A percentile compares a stretch with the other conserved stretches of the same genome.
Conservation (phyloP, 2,329 filamentous ascomycete species). For the Colletotrichum sp. region DNA sequence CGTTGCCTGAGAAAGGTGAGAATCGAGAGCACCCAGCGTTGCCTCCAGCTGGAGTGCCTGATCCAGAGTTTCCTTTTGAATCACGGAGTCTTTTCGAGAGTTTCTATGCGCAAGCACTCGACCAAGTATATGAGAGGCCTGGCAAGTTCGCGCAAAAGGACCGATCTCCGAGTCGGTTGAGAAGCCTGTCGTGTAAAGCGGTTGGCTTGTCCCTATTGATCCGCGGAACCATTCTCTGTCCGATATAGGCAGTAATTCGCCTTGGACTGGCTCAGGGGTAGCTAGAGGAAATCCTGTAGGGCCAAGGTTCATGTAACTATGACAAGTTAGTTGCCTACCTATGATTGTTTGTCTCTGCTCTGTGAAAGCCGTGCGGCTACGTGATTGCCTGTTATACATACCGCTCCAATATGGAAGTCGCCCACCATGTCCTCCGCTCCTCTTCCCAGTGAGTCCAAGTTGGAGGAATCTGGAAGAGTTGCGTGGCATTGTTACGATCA, state of each 20-base stretch:
- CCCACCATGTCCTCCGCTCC: constrained; percentile 36
- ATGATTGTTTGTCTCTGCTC: neutral
- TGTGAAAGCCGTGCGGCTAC: too few species aligned
- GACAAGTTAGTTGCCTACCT: neutral
- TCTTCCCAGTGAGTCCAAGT: constrained; percentile 37
- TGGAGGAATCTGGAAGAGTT: constrained; percentile 28
- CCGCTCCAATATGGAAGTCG: constrained; percentile 35
- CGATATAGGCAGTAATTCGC: constrained; percentile 30
- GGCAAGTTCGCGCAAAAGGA: constrained; percentile 33
- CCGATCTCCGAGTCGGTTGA: constrained; percentile 15
- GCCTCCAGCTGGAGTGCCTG: constrained; percentile 22
- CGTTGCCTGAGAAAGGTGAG: neutral
- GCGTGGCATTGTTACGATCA: constrained; percentile 28
- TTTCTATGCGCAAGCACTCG: constrained; percentile 29
- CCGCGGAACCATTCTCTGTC: constrained; percentile 32
- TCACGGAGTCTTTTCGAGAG: neutral
- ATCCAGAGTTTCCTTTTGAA: neutral
- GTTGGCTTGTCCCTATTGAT: constrained; percentile 29
- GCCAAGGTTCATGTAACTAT: constrained; percentile 27
- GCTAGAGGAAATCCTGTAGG: constrained; percentile 26
- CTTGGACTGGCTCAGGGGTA: constrained; percentile 29
- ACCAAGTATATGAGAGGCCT: constrained; percentile 35
- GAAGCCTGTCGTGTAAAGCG: constrained; percentile 22
- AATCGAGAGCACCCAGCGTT: neutral
- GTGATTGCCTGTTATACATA: too few species aligned